Conservation (phyloP, 2,329 filamentous ascomycete genomes). For the Tolypocladium guangdongense region DNA sequence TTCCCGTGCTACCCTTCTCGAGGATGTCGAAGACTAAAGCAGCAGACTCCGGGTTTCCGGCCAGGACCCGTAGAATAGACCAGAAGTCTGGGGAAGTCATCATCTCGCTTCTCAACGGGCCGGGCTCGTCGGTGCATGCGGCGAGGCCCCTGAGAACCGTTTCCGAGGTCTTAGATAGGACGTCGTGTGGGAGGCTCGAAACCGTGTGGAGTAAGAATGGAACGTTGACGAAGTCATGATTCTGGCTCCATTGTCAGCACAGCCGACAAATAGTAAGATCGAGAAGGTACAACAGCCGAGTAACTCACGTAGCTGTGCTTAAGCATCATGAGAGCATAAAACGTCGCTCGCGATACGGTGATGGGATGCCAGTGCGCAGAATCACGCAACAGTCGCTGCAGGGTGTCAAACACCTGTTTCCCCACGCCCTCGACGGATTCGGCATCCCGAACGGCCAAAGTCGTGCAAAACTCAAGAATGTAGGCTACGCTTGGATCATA, state of each 20-base stretch:
- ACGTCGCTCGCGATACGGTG: conserved; percentile 72
- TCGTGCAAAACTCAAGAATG: conserved; percentile 80
- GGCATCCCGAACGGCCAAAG: conserved; percentile 65
- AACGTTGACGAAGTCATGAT: conserved; percentile 82
- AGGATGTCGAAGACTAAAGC: conserved; percentile 79
- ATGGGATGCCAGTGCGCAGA: conserved; percentile 69
- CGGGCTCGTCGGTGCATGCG: conserved; percentile 67
- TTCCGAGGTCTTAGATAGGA: conserved; percentile 63
- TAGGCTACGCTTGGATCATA: conserved; percentile 87
- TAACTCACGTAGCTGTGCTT: conserved; percentile 70
- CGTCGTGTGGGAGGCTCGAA: conserved; percentile 71
- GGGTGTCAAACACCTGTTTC: conserved; percentile 64
- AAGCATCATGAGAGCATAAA: conserved; percentile 75
- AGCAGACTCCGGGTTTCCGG: conserved; percentile 58
- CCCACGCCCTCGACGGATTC: conserved; percentile 64
- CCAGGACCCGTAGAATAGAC: conserved; percentile 72
- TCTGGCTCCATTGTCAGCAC: conserved; percentile 34
- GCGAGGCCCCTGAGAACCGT: conserved; percentile 70
- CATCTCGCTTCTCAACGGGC: conserved; percentile 76
- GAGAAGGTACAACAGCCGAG: background rate
- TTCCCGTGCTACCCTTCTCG: conserved; percentile 61
- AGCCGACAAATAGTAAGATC: background rate
- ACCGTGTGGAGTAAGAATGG: conserved; percentile 88
- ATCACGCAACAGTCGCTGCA: conserved; percentile 77
- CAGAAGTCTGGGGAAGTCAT: conserved; percentile 97